Conservation (phyloP, 306 rosid species). For the Ochetophila trinervis region DNA sequence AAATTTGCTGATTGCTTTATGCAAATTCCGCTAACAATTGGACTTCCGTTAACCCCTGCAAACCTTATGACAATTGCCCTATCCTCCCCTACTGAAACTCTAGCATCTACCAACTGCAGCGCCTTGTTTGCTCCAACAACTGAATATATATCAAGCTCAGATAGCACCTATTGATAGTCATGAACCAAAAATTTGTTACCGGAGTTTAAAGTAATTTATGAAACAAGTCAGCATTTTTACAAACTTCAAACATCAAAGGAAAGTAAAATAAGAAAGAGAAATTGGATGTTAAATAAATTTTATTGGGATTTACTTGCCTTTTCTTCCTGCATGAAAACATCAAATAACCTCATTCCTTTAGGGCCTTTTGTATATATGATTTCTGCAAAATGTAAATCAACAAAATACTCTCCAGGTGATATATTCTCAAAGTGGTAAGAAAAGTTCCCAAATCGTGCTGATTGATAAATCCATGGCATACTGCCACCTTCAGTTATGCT, state of each 20-base stretch:
- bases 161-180: conserved; percentile 15
- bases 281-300: not conserved
- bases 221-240: not conserved
- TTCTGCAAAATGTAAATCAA: conserved; percentile 29
- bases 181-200: not conserved
- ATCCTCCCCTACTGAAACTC: conserved; percentile 23
- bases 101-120: conserved; percentile 15
- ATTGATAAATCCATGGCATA: conserved; percentile 24
- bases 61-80: conserved; percentile 20
- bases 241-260: not conserved
- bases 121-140: conserved; percentile 28
- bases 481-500: conserved; percentile 7
- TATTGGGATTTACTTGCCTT: conserved; percentile 22
- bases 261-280: not conserved
- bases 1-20: conserved; percentile 11
- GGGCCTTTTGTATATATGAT: conserved; percentile 31
- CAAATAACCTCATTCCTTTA: conserved; percentile 29
- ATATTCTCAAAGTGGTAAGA: conserved; percentile 16
- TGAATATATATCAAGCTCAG: conserved; percentile 27
- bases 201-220: not conserved
- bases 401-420: conserved; percentile 24
- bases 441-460: conserved; percentile 28
- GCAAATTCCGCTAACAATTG: conserved; percentile 27
- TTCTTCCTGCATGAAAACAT: conserved; percentile 27
- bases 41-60: conserved; percentile 27